These are phyloP conservation scores for Trypanosoma grayi DNA, from an alignment of 208 protist genomes.

Conservation along the genomic window DNA sequence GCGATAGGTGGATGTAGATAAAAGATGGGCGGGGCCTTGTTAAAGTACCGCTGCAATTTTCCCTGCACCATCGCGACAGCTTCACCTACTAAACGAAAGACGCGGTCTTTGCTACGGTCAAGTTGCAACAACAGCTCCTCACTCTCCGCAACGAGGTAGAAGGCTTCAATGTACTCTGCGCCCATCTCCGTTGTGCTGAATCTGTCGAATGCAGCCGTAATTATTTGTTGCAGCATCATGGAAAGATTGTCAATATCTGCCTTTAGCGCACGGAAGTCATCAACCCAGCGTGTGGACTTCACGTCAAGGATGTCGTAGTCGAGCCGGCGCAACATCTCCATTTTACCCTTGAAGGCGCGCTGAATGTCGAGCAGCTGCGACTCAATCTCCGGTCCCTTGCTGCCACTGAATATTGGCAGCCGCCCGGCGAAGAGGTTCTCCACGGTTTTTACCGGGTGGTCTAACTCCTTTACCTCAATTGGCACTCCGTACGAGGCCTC, in stretches of 20 bases:
- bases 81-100: conserved; percentile 85
- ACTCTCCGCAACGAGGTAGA: conserved; percentile 92
- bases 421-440: conserved; percentile 57
- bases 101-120: conserved; percentile 89
- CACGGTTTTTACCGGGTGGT: conserved; percentile 28
- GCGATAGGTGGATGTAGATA: conserved; percentile 89
- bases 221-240: conserved; percentile 96
- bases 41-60: conserved; percentile 92
- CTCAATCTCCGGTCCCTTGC: conserved; percentile 94
- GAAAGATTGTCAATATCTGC: conserved; percentile 96
- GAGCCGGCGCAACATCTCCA: conserved; percentile 88
- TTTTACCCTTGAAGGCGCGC: conserved; percentile 90
- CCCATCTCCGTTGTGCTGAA: conserved; percentile 88
- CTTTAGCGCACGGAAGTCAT: conserved; percentile 97
- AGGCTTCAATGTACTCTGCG: conserved; percentile 96
- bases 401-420: conserved; percentile 94
- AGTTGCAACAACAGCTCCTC: conserved; percentile 93
- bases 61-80: conserved; percentile 86
- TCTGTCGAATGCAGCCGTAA: conserved; percentile 94
- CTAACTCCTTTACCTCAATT: conserved; percentile 72
- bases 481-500: conserved; percentile 26
- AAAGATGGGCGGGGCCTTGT: conserved; percentile 85
- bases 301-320: conserved; percentile 97
- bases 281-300: conserved; percentile 96
- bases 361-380: conserved; percentile 95